phyloP scores from a whole-genome alignment of 805 yeast genomes.

The Pichia heedii region DNA sequence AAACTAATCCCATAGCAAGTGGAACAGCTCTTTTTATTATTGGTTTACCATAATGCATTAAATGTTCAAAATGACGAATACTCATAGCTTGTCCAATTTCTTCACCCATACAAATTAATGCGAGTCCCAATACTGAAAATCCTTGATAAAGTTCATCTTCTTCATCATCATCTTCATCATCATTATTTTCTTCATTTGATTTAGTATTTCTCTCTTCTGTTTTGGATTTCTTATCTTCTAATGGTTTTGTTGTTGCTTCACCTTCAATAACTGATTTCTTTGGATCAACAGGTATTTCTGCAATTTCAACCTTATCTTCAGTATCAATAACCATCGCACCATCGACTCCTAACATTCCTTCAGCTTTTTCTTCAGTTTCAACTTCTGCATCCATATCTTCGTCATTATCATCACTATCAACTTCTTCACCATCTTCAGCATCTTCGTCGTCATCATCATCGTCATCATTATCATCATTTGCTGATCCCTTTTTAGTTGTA shows the following conservation, averaged over 20 bases:
- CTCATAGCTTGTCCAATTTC: slow-evolving; percentile 97
- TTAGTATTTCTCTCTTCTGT: slow-evolving; percentile 12
- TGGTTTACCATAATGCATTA: slow-evolving; percentile 95
- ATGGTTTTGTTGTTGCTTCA: slow-evolving; percentile 10
- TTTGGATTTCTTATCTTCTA: slow-evolving; percentile 13
- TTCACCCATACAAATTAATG: slow-evolving; percentile 94
- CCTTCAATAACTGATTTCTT: slow-evolving; percentile 23
- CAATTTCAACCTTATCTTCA: slow-evolving; percentile 38
- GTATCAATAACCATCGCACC: slow-evolving; percentile 30
- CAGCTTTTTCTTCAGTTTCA: slow-evolving; percentile 25
- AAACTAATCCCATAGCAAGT: slow-evolving; percentile 92
- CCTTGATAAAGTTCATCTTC: slow-evolving; percentile 63
- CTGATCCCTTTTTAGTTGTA: slow-evolving; percentile 54
- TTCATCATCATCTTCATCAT: slow-evolving; percentile 26
- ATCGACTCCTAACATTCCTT: slow-evolving; percentile 7
- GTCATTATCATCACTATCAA: too few species aligned
- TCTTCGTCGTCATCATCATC: slow-evolving; percentile 37
- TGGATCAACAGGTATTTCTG: slow-evolving; percentile 25
- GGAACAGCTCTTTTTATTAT: slow-evolving; percentile 92
- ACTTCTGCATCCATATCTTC: slow-evolving; percentile 21
- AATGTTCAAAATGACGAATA: slow-evolving; percentile 90
- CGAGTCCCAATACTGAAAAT: slow-evolving; percentile 90
- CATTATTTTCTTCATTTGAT: slow-evolving; percentile 24
- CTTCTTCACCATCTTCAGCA: slow-evolving; percentile 26
- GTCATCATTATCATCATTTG: slow-evolving; percentile 51